phyloP scores from a whole-genome alignment of 2,329 filamentous ascomycete genomes.

The Monilinia vaccinii-corymbosi region DNA sequence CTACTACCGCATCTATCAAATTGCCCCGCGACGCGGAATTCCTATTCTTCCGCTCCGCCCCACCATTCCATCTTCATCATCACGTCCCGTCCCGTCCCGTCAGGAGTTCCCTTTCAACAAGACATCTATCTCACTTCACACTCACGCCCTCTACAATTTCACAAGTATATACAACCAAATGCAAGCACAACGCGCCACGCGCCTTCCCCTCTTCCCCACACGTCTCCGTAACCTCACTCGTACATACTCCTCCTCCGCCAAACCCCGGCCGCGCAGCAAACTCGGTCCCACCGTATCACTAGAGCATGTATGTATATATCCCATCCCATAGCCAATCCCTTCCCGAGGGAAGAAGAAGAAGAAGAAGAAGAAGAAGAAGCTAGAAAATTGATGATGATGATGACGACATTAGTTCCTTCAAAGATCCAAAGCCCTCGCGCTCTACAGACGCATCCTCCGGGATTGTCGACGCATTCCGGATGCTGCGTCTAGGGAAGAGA shows the following conservation, averaged over 20 bases:
- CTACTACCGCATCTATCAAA: not conserved
- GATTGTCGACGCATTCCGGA: constrained; percentile 45
- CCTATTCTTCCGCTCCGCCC: constrained; percentile 4
- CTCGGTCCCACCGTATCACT: constrained; percentile 42
- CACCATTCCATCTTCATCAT: not conserved
- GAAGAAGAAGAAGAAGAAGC: too few species aligned
- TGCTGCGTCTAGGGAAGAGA: constrained; percentile 43
- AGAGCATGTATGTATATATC: constrained; percentile 48
- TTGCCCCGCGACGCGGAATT: constrained; percentile 8
- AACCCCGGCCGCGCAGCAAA: constrained; percentile 23
- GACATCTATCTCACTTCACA: not conserved
- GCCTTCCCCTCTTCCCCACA: not conserved
- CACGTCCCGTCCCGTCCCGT: not conserved
- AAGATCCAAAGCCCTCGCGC: constrained; percentile 42
- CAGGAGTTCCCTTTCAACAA: not conserved
- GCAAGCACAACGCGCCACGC: not conserved
- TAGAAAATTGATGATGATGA: not conserved
- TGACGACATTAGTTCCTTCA: constrained; percentile 42
- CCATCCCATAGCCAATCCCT: not conserved
- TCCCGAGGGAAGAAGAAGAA: too few species aligned
- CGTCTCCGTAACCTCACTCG: not conserved
- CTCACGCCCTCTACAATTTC: not conserved
- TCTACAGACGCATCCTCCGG: constrained; percentile 51
- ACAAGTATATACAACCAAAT: not conserved
- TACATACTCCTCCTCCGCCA: constrained; percentile 4